Conservation (phyloP, 2,329 filamentous ascomycete species). For the Lachnellula subtilissima region DNA sequence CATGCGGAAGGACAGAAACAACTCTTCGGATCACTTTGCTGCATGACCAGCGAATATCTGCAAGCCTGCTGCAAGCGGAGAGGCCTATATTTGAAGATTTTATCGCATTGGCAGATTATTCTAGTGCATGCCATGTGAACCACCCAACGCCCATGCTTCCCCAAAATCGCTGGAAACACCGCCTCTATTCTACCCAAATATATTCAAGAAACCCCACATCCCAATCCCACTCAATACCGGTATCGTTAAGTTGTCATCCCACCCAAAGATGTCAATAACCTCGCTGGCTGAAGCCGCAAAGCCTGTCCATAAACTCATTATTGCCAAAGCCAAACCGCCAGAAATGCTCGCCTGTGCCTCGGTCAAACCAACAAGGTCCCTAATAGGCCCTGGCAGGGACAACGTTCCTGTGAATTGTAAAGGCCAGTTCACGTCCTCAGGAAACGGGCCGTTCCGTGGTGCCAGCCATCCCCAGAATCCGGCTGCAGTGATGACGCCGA, state of each 20-base stretch:
- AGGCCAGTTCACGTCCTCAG: constrained; percentile 61
- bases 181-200: constrained; percentile 55
- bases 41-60: constrained; percentile 22
- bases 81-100: constrained; percentile 7
- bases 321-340: constrained; percentile 67
- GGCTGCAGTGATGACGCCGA: constrained; percentile 76
- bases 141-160: constrained; percentile 15
- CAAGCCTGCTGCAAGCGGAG: not conserved
- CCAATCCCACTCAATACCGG: constrained; percentile 84
- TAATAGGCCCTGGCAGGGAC: constrained; percentile 58
- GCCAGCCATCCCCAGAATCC: constrained; percentile 87
- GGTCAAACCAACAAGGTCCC: constrained; percentile 57
- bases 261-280: constrained; percentile 83
- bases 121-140: constrained; percentile 15
- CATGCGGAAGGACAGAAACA: constrained; percentile 4
- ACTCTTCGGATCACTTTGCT: constrained; percentile 8
- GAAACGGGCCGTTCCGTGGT: constrained; percentile 60
- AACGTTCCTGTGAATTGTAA: constrained; percentile 81
- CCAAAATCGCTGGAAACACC: constrained; percentile 1
- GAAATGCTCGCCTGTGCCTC: constrained; percentile 56
- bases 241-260: constrained; percentile 98
- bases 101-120: constrained; percentile 13
- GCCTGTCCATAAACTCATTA: constrained; percentile 85
- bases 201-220: constrained; percentile 84
- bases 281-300: constrained; percentile 84